phyloP scores from a whole-genome alignment of 116 monocot genomes.

The Trichopus zeylanicus region DNA sequence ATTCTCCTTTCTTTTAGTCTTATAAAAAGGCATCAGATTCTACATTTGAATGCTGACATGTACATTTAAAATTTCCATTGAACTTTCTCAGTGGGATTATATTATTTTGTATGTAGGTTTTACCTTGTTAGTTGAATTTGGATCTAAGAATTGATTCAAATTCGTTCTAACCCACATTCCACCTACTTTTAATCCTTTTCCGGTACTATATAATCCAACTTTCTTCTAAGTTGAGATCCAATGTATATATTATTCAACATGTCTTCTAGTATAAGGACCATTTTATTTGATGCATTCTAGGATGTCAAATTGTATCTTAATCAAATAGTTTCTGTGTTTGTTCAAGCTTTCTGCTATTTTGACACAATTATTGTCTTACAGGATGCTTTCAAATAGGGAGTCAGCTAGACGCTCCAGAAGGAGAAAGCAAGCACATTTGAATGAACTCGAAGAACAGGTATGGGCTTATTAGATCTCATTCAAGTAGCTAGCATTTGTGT shows the following conservation, averaged over 20 bases:
- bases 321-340: too few species aligned
- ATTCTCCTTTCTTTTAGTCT: not conserved
- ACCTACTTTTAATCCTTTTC: too few species aligned
- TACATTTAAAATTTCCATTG: not conserved
- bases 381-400: constrained; percentile 98
- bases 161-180: too few species aligned
- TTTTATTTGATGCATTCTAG: not conserved
- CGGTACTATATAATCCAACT: too few species aligned
- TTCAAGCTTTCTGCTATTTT: not conserved
- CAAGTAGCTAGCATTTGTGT: too few species aligned
- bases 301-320: not conserved
- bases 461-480: too few species aligned
- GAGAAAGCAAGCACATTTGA: constrained; percentile 91
- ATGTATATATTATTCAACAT: not conserved
- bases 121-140: too few species aligned
- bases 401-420: constrained; percentile 91
- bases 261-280: not conserved
- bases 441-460: constrained; percentile 89
- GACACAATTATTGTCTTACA: constrained; percentile 8
- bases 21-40: not conserved
- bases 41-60: not conserved
- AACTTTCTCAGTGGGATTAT: not conserved
- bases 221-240: not conserved
- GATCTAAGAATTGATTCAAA: too few species aligned
- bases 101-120: too few species aligned